Evolutionary conservation across 805 yeast species (phyloP).

Genomic region (Zygosaccharomyces siamensis): DNA sequence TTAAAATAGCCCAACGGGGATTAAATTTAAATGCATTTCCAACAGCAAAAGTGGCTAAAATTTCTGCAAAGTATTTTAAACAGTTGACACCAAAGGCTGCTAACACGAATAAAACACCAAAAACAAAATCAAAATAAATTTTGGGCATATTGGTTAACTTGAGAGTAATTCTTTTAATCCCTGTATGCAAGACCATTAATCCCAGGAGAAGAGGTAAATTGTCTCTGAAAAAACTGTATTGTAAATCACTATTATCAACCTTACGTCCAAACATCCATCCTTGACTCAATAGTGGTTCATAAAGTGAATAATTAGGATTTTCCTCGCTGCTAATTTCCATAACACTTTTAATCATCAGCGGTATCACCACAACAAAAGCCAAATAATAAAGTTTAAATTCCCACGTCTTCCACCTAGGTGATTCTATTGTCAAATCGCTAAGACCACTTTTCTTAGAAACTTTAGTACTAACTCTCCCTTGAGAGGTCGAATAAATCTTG

Average conservation of each 20-base stretch:
- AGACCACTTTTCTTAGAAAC: constrained; percentile 4
- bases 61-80: constrained; percentile 55
- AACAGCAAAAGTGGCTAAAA: constrained; percentile 44
- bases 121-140: constrained; percentile 61
- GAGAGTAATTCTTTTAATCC: constrained; percentile 40
- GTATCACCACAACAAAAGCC: constrained; percentile 65
- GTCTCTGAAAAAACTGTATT: constrained; percentile 81
- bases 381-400: constrained; percentile 70
- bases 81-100: constrained; percentile 79
- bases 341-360: constrained; percentile 77
- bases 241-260: constrained; percentile 89
- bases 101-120: constrained; percentile 63
- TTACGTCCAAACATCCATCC: constrained; percentile 92
- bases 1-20: constrained; percentile 37
- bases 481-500: constrained; percentile 13
- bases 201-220: constrained; percentile 61
- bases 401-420: constrained; percentile 59
- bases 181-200: constrained; percentile 51
- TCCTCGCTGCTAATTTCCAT: constrained; percentile 71
- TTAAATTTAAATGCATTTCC: constrained; percentile 26
- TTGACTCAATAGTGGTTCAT: constrained; percentile 53
- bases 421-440: constrained; percentile 2
- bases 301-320: constrained; percentile 67
- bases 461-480: constrained; percentile 3
- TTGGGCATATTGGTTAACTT: constrained; percentile 36